Conservation (phyloP, 2,329 filamentous ascomycete species). For the Aspergillus spinulosporus region DNA sequence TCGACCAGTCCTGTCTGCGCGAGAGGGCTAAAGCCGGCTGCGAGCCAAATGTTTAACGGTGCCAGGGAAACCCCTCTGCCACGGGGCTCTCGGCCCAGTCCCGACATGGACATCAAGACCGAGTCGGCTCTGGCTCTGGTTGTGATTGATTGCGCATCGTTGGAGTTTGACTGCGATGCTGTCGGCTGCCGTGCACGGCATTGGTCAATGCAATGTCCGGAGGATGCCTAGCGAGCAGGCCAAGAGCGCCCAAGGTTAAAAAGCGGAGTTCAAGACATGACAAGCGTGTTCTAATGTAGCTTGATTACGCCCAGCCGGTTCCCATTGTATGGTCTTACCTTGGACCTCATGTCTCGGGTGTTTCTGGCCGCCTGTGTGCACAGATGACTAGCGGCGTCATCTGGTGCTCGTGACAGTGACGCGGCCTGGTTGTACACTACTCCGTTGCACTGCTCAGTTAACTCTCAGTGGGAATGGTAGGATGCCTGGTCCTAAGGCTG, state of each 20-base stretch:
- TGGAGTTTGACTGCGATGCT: not conserved
- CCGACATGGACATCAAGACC: not conserved
- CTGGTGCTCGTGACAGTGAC: too few relatives aligned
- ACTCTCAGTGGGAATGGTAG: too few relatives aligned
- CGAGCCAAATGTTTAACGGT: not conserved
- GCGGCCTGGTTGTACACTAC: too few relatives aligned
- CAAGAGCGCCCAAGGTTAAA: not conserved
- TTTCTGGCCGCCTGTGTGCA: too few relatives aligned
- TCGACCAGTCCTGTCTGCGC: too few relatives aligned
- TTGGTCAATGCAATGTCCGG: not conserved
- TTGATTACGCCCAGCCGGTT: not conserved
- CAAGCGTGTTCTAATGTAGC: constrained; percentile 1
- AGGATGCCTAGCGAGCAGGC: not conserved
- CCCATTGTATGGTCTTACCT: not conserved
- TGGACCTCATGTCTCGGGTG: too few relatives aligned
- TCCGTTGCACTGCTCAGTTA: too few relatives aligned
- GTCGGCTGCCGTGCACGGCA: not conserved
- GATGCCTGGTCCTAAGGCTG: too few relatives aligned
- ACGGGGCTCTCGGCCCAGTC: not conserved
- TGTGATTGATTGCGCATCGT: not conserved
- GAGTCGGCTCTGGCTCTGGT: not conserved
- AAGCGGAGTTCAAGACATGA: too few relatives aligned
- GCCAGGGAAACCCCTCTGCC: not conserved
- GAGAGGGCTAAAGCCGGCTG: too few relatives aligned
- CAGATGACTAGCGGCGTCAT: too few relatives aligned